Base-by-base conservation (phyloP, 2,329 filamentous ascomycete species). In the Phialophora expanda region DNA sequence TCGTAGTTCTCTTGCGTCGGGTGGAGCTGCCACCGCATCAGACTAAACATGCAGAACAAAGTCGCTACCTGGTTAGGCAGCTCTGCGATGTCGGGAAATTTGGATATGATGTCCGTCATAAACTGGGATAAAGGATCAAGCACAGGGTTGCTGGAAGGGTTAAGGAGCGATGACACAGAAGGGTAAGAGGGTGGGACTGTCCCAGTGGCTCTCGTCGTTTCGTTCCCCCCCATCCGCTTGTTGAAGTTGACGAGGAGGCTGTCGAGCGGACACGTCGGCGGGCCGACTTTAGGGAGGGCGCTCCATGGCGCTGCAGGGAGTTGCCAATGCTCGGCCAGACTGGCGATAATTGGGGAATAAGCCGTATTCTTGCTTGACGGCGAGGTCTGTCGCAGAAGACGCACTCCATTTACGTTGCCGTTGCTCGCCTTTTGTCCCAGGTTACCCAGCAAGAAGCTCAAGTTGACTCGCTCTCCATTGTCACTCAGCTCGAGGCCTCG, bases 11-110 rank as follows among this genome's bases (percentile, higher is more conserved):
- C 89, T 66, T 85, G 84, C 0, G 91, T 91, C 0, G 92, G 92
- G 30, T 86, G 86, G 64, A 96, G 90, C 75, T 92, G 88, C 91
- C 93, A 97, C 50, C 89, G 86, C 89, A 95, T 92, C 69, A 93
- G 75, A 34, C 93, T 84, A 77, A 96, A 96, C 91, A 96, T 96
- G 74, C 90, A 81, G 76, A 93, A 96, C 7, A 96, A 83, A 6
- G 92, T 87, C 8, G 90, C 92, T 0, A 96, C 87, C 73, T 91
- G 89, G 78, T 96, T 92, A 0, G 93, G 92, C 0, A 96, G 83
- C n/a, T 83, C 84, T 3, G 85, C 86, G 32, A 97, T 87, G 72
- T 91, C 89, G 0, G 92, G 91, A 72, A 96, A 96, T n/a, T 90
- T 92, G 69, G 86, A 84, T 11, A 96, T 82, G 65, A 96, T 92